phyloP scores from a whole-genome alignment of 2,329 filamentous ascomycete genomes.

The Lachnum nothofagi region DNA sequence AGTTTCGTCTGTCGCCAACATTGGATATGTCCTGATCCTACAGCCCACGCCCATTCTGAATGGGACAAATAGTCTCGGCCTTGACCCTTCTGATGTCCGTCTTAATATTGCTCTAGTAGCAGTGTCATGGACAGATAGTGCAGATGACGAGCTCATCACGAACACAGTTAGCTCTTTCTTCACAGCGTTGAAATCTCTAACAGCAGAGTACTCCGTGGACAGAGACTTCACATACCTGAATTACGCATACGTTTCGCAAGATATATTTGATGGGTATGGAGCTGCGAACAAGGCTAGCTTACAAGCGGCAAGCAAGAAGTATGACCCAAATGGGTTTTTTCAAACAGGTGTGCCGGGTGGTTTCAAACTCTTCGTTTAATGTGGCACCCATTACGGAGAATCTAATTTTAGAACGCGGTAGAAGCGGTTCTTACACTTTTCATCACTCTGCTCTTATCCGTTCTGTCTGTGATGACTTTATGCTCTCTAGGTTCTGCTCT shows the following conservation, averaged over 20 bases:
- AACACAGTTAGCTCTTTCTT: not conserved
- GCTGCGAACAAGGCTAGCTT: conserved; percentile 8
- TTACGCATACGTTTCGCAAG: conserved; percentile 8
- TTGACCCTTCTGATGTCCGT: not conserved
- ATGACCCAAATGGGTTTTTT: conserved; percentile 28
- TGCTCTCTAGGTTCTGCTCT: too few relatives aligned
- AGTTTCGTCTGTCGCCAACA: not conserved
- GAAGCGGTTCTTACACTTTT: not conserved
- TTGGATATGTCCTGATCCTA: not conserved
- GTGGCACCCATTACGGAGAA: not conserved
- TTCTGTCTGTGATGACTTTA: too few relatives aligned
- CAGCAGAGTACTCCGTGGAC: not conserved
- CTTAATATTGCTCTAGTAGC: not conserved
- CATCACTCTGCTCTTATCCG: too few relatives aligned
- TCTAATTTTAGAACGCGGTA: not conserved
- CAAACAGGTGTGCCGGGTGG: conserved; percentile 27
- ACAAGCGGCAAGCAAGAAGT: conserved; percentile 23
- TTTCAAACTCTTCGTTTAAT: conserved; percentile 22
- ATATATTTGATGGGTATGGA: conserved; percentile 10
- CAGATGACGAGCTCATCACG: not conserved
- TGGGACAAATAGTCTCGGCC: not conserved
- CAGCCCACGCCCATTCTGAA: not conserved
- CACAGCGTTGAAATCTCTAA: not conserved
- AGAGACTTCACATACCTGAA: conserved; percentile 8
- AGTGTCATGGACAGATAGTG: not conserved